These are phyloP conservation scores for Crotalaria pallida DNA, from an alignment of 306 rosid genomes.

Conservation along the genomic window DNA sequence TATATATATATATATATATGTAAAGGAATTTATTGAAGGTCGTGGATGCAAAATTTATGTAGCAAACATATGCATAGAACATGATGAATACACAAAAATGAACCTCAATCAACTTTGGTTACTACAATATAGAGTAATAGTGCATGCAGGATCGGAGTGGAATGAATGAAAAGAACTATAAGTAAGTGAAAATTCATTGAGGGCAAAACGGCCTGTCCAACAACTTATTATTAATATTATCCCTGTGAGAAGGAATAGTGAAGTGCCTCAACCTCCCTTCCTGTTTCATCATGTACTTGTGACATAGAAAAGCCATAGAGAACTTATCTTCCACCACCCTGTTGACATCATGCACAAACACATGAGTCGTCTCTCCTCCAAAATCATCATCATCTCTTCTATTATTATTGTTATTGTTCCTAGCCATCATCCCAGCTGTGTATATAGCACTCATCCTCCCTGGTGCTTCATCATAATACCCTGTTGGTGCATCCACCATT, in stretches of 20 bases:
- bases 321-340: conserved; percentile 65
- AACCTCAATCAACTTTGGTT: not conserved
- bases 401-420: conserved; percentile 31
- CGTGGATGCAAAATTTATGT: no score
- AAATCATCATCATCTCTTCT: not conserved
- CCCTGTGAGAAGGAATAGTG: conserved; percentile 50
- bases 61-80: no score
- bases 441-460: conserved; percentile 85
- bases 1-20: no score
- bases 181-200: no score
- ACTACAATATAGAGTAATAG: not conserved
- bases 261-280: conserved; percentile 79
- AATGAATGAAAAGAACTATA: no score
- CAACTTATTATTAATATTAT: no score
- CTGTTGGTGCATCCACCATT: conserved; percentile 89
- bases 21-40: no score
- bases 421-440: conserved; percentile 80
- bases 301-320: conserved; percentile 58
- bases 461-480: conserved; percentile 59
- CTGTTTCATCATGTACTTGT: conserved; percentile 47
- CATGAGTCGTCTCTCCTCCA: conserved; percentile 38
- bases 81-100: not conserved
- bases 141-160: no score
- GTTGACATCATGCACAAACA: conserved; percentile 80
- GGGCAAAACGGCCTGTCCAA: conserved; percentile 55